Base-by-base conservation (phyloP, 78 protist genomes). In the Dictyostelium brefeldianum region DNA sequence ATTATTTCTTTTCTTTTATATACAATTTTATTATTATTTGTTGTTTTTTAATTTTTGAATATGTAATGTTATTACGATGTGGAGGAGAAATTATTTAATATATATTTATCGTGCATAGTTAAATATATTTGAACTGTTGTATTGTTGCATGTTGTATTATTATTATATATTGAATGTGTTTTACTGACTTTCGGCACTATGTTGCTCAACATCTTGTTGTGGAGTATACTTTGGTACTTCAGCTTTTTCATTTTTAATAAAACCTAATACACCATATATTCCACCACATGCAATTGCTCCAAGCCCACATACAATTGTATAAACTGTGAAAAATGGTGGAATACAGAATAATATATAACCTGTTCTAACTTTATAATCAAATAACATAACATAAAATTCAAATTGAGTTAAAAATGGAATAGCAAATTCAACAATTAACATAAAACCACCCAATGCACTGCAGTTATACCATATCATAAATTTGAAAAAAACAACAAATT, bases 231-330 rank as follows among this genome's bases (percentile, higher is more conserved):
- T 20, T 65, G 93, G 93, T 10, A 59, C 15, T 15, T 74, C 80
- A 10, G 93, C 85, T 29, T 54, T 59, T 77, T 87, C 93, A 77
- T 77, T 64, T 48, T 87, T 87, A 7, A 87, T 18, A 27, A 22
- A 87, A 31, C 93, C 93, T 3, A 87, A 46, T 29, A 77, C 54
- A 20, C 47, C 46, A 64, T 87, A 87, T 11, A 56, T 8, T n/a
- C 51, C 84, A 65, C 93, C 93, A 27, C 64, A 87, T 77, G 22
- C 93, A 87, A 36, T n/a, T n/a, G n/a, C n/a, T 14, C 93, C 83
- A 6, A 87, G 18, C 27, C 70, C 93, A 7, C 80, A 80, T 46
- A 84, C 93, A 78, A 87, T 87, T 17, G 85, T 87, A 54, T 48
- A 87, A 31, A 87, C 84, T 50, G 84, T 64, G 53, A 87, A 87